phyloP scores from a whole-genome alignment of 1,284 basidiomycete species.

The Ganoderma meredithae region DNA sequence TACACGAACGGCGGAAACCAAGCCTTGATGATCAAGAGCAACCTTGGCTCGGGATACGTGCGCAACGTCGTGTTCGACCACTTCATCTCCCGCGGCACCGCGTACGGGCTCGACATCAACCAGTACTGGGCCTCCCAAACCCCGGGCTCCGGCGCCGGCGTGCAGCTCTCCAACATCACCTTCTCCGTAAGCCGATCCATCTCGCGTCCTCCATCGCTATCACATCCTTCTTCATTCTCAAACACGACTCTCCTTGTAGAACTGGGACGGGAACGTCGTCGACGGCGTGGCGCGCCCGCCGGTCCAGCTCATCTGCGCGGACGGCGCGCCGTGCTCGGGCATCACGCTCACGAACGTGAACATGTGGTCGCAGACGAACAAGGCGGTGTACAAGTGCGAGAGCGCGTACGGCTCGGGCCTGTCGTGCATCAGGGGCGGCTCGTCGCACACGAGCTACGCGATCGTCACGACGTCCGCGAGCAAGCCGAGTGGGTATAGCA shows the following conservation, averaged over 20 bases:
- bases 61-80: constrained; percentile 44
- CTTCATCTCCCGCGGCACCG: constrained; percentile 43
- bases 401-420: constrained; percentile 43
- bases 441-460: constrained; percentile 37
- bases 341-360: constrained; percentile 44
- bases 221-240: not conserved
- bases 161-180: constrained; percentile 41
- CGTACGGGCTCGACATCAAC: constrained; percentile 45
- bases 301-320: constrained; percentile 44
- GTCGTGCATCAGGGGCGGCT: constrained; percentile 39
- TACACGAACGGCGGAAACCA: constrained; percentile 47
- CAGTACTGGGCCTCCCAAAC: constrained; percentile 42
- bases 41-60: constrained; percentile 44
- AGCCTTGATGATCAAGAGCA: constrained; percentile 48
- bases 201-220: not conserved
- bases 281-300: constrained; percentile 43
- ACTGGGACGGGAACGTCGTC: constrained; percentile 44
- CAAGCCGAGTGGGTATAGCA: constrained; percentile 41
- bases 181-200: constrained; percentile 36
- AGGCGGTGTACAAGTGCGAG: constrained; percentile 43
- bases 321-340: constrained; percentile 43
- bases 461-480: constrained; percentile 36
- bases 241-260: constrained; percentile 27
- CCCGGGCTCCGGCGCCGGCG: constrained; percentile 38
- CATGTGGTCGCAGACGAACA: constrained; percentile 42